Conservation (phyloP, 2,329 filamentous ascomycete genomes). For the Cyphellophora attinorum region DNA sequence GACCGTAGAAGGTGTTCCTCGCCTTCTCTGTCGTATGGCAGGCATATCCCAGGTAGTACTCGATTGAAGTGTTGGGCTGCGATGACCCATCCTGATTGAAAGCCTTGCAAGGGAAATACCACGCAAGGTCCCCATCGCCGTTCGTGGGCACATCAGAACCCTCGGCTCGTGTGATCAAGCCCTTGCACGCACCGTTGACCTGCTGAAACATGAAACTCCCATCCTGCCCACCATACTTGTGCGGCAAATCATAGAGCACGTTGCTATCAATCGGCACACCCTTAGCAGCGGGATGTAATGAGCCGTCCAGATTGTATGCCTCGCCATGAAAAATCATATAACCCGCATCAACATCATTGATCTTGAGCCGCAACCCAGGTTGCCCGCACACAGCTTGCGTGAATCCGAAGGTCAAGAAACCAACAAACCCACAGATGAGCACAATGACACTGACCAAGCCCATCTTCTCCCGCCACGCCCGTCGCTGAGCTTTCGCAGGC, state of each 20-base stretch:
- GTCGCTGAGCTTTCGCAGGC: conserved; percentile 72
- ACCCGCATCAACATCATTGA: conserved; percentile 69
- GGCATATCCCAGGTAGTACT: conserved; percentile 73
- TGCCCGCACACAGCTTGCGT: conserved; percentile 74
- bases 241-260: conserved; percentile 74
- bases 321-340: conserved; percentile 96
- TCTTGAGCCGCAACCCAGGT: conserved; percentile 61
- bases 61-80: conserved; percentile 61
- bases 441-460: conserved; percentile 90
- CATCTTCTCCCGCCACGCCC: conserved; percentile 97
- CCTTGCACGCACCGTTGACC: conserved; percentile 95
- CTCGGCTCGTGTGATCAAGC: conserved; percentile 62
- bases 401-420: conserved; percentile 95
- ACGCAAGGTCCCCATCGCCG: conserved; percentile 63
- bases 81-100: conserved; percentile 91
- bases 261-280: conserved; percentile 69
- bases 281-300: conserved; percentile 67
- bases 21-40: conserved; percentile 71
- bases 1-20: conserved; percentile 65
- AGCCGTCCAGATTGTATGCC: conserved; percentile 73
- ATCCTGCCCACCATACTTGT: conserved; percentile 77
- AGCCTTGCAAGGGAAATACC: conserved; percentile 91
- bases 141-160: conserved; percentile 74
- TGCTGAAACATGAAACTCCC: conserved; percentile 97
- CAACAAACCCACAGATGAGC: conserved; percentile 76